Evolutionary conservation across 1,139 yeast genomes (phyloP).

Genomic region (Taphrina pruni): DNA sequence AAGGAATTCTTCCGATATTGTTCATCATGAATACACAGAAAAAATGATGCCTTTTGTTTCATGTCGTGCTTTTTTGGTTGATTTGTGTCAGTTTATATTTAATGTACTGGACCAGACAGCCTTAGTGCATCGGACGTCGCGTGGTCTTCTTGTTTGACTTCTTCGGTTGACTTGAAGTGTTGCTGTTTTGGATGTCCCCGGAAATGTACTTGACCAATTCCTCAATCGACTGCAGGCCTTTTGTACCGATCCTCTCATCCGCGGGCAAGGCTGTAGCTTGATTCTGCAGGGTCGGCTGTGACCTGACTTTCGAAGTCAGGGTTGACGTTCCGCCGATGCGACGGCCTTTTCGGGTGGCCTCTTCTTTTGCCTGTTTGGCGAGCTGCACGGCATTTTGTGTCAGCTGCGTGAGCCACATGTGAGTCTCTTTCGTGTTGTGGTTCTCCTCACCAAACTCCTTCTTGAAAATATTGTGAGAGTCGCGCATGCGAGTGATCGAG

Average conservation of each 20-base stretch:
- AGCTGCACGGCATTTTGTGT: constrained; percentile 52
- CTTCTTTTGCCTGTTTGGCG: constrained; percentile 45
- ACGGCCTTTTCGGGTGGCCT: constrained; percentile 29
- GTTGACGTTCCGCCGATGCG: constrained; percentile 25
- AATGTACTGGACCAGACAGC: not conserved
- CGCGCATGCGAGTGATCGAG: constrained; percentile 61
- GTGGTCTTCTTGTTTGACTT: constrained; percentile 10
- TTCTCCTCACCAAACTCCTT: constrained; percentile 68
- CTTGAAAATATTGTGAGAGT: constrained; percentile 62
- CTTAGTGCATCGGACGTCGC: constrained; percentile 24
- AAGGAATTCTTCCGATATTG: too few species aligned
- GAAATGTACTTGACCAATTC: constrained; percentile 53
- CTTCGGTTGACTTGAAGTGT: not conserved
- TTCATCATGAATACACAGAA: too few species aligned
- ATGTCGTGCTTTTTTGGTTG: too few species aligned
- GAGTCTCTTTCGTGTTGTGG: constrained; percentile 66
- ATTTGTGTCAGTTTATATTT: too few species aligned
- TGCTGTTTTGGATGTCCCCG: constrained; percentile 45
- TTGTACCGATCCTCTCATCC: constrained; percentile 40
- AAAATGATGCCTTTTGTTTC: too few species aligned
- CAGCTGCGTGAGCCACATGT: constrained; percentile 64
- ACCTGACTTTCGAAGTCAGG: constrained; percentile 7
- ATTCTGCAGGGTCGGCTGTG: constrained; percentile 20
- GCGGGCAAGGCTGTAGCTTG: constrained; percentile 1
- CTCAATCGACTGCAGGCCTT: constrained; percentile 46